These are phyloP conservation scores for Nitzschia sp. DNA, from an alignment of 108 stramenopile genomes.

Conservation along the genomic window DNA sequence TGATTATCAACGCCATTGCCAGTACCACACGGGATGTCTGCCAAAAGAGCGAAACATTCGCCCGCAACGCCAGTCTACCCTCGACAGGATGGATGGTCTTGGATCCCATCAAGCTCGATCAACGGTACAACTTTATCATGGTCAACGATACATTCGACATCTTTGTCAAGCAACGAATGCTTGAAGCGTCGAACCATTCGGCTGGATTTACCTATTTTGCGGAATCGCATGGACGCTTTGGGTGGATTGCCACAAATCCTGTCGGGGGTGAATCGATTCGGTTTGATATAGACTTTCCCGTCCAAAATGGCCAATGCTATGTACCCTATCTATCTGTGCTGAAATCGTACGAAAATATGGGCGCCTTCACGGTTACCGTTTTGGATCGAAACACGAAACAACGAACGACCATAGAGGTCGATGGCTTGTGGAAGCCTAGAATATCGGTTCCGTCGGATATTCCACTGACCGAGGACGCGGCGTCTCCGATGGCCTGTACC, in stretches of 20 bases:
- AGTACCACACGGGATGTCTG: constrained; percentile 36
- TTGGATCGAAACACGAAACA: constrained; percentile 28
- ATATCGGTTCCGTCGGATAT: constrained; percentile 62
- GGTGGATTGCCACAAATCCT: constrained; percentile 65
- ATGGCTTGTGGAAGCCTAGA: constrained; percentile 44
- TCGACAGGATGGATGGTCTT: constrained; percentile 46
- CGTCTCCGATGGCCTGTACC: constrained; percentile 36
- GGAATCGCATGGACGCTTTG: constrained; percentile 32
- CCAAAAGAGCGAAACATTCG: constrained; percentile 13
- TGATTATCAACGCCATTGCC: constrained; percentile 52
- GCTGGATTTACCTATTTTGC: constrained; percentile 42
- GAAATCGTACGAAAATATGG: constrained; percentile 58
- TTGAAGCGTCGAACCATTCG: constrained; percentile 31
- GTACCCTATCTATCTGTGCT: constrained; percentile 52
- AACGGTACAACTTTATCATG: constrained; percentile 45
- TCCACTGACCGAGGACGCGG: constrained; percentile 32
- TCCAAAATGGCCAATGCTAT: constrained; percentile 49
- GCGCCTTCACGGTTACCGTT: constrained; percentile 42
- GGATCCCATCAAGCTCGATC: constrained; percentile 29
- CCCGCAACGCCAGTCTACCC: constrained; percentile 27
- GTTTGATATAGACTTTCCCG: constrained; percentile 37
- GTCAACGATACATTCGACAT: constrained; percentile 57
- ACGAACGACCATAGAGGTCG: constrained; percentile 20
- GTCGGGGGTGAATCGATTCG: constrained; percentile 44
- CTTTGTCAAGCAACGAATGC: constrained; percentile 41